Base-by-base conservation (phyloP, 2,329 filamentous ascomycete genomes). In the Sordariomycetes sp. region DNA sequence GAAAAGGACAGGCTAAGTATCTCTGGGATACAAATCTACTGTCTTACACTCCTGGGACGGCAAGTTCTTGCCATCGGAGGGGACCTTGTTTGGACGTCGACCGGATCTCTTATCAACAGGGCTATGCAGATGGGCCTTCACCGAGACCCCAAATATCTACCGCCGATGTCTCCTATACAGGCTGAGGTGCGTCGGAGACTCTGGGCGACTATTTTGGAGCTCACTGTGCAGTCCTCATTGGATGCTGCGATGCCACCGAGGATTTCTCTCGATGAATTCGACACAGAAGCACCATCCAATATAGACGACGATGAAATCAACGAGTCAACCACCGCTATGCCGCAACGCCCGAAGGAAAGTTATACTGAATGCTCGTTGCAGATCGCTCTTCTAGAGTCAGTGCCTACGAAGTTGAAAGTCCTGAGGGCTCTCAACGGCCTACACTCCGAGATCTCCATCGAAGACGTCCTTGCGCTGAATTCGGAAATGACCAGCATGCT, bases 111-210 rank as follows among this genome's bases (percentile, higher is more conserved):
- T 0, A 34, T 65, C 8, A 53, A 61, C 29, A 46, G 37, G n/a
- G 61, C 61, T 8, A 65, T 66, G 59, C 55, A 63, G 32, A 57
- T 66, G n/a, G 61, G 61, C 3, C 39, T 67, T 6, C 59, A 67
- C 40, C 58, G 59, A 8, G 63, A 67, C 29, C 62, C 63, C 0
- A 53, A 49, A 25, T 42, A 57, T 32, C 48, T 64, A 5, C 55
- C 54, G 2, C 16, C 36, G 7, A 58, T 62, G 50, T 39, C 54
- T 0, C 9, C 51, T 0, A 35, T 65, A 4, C 50, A 59, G 26
- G 52, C 52, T 1, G 62, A 67, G 34, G 10, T 62, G 0, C 58
- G 63, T 5, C 45, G 61, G 19, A 49, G 64, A 14, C 43, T 67
- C 2, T 68, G 64, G 63, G 56, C 57, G 2, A 63, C 61, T 6